Base-by-base conservation (phyloP, 2,329 filamentous ascomycete species). In the Ceratocystis albifundus region DNA sequence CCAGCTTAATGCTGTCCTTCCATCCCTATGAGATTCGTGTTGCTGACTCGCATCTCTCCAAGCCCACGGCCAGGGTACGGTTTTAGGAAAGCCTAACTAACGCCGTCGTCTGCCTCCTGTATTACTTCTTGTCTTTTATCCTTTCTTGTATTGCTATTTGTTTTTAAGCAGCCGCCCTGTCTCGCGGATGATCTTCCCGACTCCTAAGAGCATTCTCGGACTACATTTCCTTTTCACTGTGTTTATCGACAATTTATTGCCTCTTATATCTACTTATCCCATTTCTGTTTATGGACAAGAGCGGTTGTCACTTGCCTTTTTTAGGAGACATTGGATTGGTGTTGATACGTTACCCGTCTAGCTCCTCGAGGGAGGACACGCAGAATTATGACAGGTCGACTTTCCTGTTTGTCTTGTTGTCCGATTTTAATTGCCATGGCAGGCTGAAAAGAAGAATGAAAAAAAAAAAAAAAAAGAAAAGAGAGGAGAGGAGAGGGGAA, bases 351-450 rank as follows among this genome's bases (percentile, higher is more conserved):
- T 59, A 59, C 53, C 55, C 55, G 25, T 17, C 28, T 7, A 8
- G 25, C 25, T n/a, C 17, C 17, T 59, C 55, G n/a, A 59, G 55
- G 30, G 55, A 59, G 28, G 28, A 8, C 28, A 36, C n/a, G 25
- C 25, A 36, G 55, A 59, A 32, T 59, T 36, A 59, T 59, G 55
- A 59, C 55, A 59, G 55, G 55, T 32, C 17, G 28, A 36, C 28
- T 59, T 59, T 32, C 55, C 55, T 36, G 55, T 36, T 59, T 59
- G 17, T 32, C 32, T 17, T 59, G 25, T 32, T 32, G n/a, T 30
- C 25, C 5, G 12, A 53, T 25, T 28, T 25, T 25, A 15, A 41
- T 41, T 41, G 36, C 36, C 36, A 25, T 41, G 3, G 36, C 10
- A 41, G 36, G 36, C 36, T 41, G 36, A 41, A 41, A n/a, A 53